Percentiles rank a stretch among this genome's conserved stretches.
Conservation (phyloP, 345 rosid species). For the Kernera saxatilis region DNA sequence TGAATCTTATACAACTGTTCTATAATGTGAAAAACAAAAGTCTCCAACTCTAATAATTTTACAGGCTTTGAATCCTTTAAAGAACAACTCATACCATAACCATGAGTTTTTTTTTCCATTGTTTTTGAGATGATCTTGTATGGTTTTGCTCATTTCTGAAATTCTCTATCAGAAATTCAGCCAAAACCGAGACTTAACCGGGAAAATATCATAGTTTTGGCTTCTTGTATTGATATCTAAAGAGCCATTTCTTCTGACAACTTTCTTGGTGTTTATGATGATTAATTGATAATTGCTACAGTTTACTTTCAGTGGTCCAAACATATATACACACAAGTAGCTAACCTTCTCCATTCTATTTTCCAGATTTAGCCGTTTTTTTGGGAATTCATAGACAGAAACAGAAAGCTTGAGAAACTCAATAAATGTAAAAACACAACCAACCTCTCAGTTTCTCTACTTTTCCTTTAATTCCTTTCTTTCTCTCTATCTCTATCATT, state of each 20-base stretch:
- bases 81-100: too few species aligned
- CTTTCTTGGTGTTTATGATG: slow-evolving; percentile 19
- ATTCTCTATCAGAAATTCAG: background rate
- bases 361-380: slow-evolving; percentile 3
- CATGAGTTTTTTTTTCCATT: too few species aligned
- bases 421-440: slow-evolving; percentile 10
- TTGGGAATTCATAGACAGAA: background rate
- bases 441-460: slow-evolving; percentile 11
- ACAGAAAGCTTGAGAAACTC: slow-evolving; percentile 6
- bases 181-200: slow-evolving; percentile 18
- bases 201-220: slow-evolving; percentile 20
- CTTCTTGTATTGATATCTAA: slow-evolving; percentile 7
- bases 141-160: background rate
- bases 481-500: background rate
- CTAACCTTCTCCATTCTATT: slow-evolving; percentile 21
- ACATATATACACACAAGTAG: slow-evolving; percentile 8
- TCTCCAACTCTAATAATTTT: too few species aligned
- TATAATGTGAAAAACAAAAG: too few species aligned
- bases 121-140: background rate
- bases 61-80: too few species aligned
- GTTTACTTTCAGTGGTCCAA: slow-evolving; percentile 20
- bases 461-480: background rate
- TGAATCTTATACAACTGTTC: too few species aligned
- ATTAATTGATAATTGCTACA: background rate
- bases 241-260: slow-evolving; percentile 5